phyloP scores from a whole-genome alignment of 2,329 filamentous ascomycete genomes.

The Fusarium solani-melongenae region DNA sequence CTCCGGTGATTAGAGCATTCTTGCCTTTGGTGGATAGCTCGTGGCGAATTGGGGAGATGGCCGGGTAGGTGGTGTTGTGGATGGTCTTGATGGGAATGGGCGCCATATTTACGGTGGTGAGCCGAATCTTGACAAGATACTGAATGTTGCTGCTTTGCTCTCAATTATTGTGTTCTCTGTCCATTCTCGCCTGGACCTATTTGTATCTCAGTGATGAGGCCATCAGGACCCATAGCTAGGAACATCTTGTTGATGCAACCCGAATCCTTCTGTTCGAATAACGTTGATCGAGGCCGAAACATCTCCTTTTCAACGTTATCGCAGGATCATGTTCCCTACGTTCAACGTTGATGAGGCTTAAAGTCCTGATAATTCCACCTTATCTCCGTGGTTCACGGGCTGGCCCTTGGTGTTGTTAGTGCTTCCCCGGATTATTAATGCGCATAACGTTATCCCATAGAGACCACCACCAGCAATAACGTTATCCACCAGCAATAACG shows the following conservation, averaged over 20 bases:
- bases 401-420: background rate
- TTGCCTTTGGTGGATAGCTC: slow-evolving; percentile 52
- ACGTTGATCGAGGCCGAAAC: background rate
- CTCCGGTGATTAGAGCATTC: slow-evolving; percentile 73
- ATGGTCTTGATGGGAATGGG: slow-evolving; percentile 9
- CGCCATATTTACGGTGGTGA: slow-evolving; percentile 12
- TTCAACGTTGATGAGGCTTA: slow-evolving; percentile 8
- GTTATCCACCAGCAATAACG: slow-evolving; percentile 25
- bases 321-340: background rate
- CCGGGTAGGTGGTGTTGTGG: slow-evolving; percentile 43
- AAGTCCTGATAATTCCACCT: background rate
- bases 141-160: too few species aligned
- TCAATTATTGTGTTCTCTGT: background rate
- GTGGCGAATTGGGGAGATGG: slow-evolving; percentile 48
- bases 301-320: background rate
- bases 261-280: background rate
- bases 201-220: background rate
- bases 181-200: background rate
- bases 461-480: slow-evolving; percentile 4
- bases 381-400: background rate
- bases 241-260: background rate
- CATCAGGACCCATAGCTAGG: background rate
- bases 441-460: slow-evolving; percentile 23
- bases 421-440: background rate
- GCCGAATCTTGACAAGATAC: background rate